Evolutionary conservation across 352 stramenopile species (phyloP).

Genomic region (Globisporangium echinulatum): DNA sequence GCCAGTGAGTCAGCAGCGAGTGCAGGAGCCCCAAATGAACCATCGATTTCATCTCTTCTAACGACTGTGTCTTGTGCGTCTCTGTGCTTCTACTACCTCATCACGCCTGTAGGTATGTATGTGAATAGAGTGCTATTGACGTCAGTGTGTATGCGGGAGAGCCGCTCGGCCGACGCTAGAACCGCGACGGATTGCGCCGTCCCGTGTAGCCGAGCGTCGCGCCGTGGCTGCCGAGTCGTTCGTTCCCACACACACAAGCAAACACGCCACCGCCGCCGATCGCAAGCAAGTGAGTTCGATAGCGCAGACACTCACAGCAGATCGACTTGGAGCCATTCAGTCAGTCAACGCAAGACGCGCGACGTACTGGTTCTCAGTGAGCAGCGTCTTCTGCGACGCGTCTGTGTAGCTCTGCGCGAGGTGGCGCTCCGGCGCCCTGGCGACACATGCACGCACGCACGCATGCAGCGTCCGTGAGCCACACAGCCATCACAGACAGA

Average conservation of each 20-base stretch:
- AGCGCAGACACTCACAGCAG: no score
- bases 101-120: not conserved
- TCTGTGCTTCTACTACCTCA: not conserved
- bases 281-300: not conserved
- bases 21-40: no score
- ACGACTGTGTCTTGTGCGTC: no score
- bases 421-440: conserved; percentile 33
- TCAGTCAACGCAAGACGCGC: no score
- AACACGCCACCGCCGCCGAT: no score
- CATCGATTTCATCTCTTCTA: no score
- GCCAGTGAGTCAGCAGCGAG: no score
- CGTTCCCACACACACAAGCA: no score
- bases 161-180: conserved; percentile 1
- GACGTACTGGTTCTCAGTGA: conserved; percentile 66
- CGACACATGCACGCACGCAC: not conserved
- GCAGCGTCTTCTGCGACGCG: conserved; percentile 44
- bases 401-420: conserved; percentile 48
- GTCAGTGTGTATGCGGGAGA: no score
- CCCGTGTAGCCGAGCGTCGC: conserved; percentile 18
- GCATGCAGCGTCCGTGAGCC: not conserved
- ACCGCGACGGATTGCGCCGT: conserved; percentile 2
- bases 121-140: not conserved
- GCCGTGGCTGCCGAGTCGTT: conserved; percentile 5
- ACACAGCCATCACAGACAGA: no score
- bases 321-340: no score